Evolutionary conservation across 2,329 filamentous ascomycete species (phyloP).

Genomic region (Aureobasidium leucospermi): DNA sequence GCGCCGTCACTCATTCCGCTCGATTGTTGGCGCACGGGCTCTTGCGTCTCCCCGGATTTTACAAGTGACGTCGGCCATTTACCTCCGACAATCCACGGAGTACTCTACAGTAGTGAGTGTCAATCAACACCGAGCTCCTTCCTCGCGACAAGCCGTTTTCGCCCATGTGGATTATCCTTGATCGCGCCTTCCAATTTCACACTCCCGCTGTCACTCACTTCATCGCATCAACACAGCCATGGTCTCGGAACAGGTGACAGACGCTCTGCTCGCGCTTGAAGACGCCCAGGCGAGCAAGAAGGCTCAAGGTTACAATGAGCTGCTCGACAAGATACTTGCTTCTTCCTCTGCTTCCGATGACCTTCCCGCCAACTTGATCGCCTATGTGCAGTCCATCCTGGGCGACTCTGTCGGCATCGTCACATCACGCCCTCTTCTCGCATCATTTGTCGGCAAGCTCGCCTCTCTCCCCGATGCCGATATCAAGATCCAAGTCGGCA

Average conservation of each 20-base stretch:
- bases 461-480: slow-evolving; percentile 53
- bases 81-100: not conserved
- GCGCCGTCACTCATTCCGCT: not conserved
- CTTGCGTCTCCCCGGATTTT: not conserved
- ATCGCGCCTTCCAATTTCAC: not conserved
- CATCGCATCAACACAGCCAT: slow-evolving; percentile 5
- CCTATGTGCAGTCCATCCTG: slow-evolving; percentile 58
- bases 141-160: not conserved
- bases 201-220: not conserved
- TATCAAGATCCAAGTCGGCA: slow-evolving; percentile 66
- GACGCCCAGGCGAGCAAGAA: slow-evolving; percentile 42
- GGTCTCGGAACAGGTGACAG: slow-evolving; percentile 32
- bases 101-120: not conserved
- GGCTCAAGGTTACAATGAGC: slow-evolving; percentile 48
- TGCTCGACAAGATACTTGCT: slow-evolving; percentile 50
- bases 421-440: slow-evolving; percentile 63
- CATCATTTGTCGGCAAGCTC: slow-evolving; percentile 58
- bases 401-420: slow-evolving; percentile 66
- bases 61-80: not conserved
- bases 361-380: slow-evolving; percentile 55
- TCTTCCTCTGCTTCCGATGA: slow-evolving; percentile 37
- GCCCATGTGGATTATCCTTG: not conserved
- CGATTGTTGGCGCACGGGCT: not conserved
- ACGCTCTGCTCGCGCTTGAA: slow-evolving; percentile 45
- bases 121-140: slow-evolving; percentile 1